Percentiles rank a stretch among this genome's conserved stretches.
phyloP scores from a whole-genome alignment of 345 rosid species.

The Combretum micranthum region DNA sequence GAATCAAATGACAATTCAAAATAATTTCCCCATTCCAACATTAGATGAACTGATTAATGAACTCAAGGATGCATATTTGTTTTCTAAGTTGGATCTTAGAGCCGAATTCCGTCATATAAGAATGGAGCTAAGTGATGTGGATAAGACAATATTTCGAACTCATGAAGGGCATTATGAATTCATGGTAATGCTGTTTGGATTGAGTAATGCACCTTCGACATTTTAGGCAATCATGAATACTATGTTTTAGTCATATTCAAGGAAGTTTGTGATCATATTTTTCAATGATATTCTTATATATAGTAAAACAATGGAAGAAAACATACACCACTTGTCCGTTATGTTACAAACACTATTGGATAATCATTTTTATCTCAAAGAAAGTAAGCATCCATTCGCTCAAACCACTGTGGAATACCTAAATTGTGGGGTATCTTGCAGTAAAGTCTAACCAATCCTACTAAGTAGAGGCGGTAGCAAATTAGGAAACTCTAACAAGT shows the following conservation, averaged over 20 bases:
- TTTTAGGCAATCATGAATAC: neutral
- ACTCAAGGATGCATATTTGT: too few relatives aligned
- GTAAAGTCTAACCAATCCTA: too few relatives aligned
- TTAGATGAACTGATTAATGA: neutral
- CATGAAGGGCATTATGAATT: neutral
- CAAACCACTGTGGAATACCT: too few relatives aligned
- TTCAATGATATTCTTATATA: neutral
- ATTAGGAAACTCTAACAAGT: too few relatives aligned
- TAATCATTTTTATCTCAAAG: too few relatives aligned
- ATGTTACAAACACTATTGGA: neutral
- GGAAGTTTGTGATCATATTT: neutral
- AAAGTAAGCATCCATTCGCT: too few relatives aligned
- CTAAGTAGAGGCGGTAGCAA: too few relatives aligned
- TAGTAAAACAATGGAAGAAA: neutral
- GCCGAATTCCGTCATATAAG: neutral
- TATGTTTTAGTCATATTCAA: neutral
- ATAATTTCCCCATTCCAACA: neutral
- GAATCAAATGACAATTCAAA: neutral
- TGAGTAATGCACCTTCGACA: neutral
- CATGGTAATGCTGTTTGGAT: neutral
- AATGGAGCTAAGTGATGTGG: neutral
- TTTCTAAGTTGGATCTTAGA: neutral
- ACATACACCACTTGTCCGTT: neutral
- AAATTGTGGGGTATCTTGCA: too few relatives aligned
- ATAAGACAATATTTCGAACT: neutral